These are phyloP conservation scores for Lachancea nothofagi DNA, from an alignment of 805 yeast species.

Conservation along the genomic window DNA sequence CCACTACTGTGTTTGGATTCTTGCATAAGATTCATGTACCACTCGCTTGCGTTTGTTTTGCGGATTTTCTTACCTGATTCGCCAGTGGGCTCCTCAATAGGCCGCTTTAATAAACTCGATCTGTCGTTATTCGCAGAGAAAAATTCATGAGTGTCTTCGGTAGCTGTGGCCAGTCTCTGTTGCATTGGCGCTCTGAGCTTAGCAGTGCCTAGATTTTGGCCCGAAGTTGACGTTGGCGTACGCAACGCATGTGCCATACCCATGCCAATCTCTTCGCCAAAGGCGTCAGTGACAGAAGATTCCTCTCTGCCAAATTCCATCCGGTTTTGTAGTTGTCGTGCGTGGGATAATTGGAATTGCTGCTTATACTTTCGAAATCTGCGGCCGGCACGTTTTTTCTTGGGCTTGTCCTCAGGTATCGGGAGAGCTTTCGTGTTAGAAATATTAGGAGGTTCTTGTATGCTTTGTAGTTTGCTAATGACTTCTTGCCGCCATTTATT, in stretches of 20 bases:
- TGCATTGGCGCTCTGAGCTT: conserved; percentile 59
- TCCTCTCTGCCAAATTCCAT: conserved; percentile 79
- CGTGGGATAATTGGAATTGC: conserved; percentile 72
- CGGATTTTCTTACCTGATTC: background rate
- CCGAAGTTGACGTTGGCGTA: conserved; percentile 21
- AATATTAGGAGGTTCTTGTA: conserved; percentile 72
- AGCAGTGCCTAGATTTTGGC: conserved; percentile 43
- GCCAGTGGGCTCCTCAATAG: conserved; percentile 17
- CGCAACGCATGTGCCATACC: conserved; percentile 51
- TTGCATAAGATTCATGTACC: conserved; percentile 7
- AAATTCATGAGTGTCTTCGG: conserved; percentile 2
- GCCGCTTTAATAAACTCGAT: conserved; percentile 11
- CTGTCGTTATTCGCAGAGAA: conserved; percentile 4
- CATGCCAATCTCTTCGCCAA: conserved; percentile 77
- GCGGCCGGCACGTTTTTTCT: conserved; percentile 84
- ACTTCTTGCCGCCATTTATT: conserved; percentile 55
- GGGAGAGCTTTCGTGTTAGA: conserved; percentile 66
- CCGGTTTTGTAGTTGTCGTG: conserved; percentile 77
- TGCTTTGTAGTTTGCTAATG: conserved; percentile 55
- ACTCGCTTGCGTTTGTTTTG: conserved; percentile 7
- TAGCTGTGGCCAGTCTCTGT: conserved; percentile 34
- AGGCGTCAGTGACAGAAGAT: conserved; percentile 52
- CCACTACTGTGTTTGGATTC: background rate
- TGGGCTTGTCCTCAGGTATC: conserved; percentile 64
- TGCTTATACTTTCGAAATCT: conserved; percentile 75